These are phyloP conservation scores for Suillus spraguei DNA, from an alignment of 768 basidiomycete species.

Conservation along the genomic window DNA sequence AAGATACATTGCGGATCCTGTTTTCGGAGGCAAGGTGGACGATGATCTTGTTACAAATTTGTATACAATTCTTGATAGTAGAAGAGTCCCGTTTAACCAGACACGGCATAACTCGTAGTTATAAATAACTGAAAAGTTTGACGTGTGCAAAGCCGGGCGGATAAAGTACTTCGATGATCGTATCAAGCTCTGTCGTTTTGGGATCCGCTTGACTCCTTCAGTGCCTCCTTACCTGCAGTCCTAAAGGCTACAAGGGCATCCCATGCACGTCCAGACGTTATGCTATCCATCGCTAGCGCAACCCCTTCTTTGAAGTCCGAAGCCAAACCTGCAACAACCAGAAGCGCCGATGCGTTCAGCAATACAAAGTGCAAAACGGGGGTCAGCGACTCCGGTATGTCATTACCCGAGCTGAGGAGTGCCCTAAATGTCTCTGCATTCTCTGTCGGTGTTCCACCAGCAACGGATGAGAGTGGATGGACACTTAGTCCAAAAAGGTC, in stretches of 20 bases:
- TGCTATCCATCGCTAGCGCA: conserved; percentile 60
- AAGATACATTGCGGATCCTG: background rate
- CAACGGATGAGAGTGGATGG: conserved; percentile 72
- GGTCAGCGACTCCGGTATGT: conserved; percentile 55
- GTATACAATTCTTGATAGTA: background rate
- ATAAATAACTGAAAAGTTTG: background rate
- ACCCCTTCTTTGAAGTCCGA: conserved; percentile 72
- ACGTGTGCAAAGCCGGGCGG: background rate
- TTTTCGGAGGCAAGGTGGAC: background rate
- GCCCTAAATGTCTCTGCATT: conserved; percentile 76
- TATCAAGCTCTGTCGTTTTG: background rate
- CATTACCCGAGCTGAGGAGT: conserved; percentile 60
- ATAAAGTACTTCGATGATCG: background rate
- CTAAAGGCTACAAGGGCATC: conserved; percentile 55
- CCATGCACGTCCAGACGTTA: conserved; percentile 64
- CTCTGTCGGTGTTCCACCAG: conserved; percentile 71
- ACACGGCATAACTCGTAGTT: background rate
- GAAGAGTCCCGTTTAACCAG: background rate
- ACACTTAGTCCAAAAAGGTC: conserved; percentile 74
- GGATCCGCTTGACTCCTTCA: background rate
- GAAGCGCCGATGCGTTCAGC: conserved; percentile 86
- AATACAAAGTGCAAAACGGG: conserved; percentile 86
- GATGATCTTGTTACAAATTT: background rate
- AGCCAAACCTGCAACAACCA: conserved; percentile 83
- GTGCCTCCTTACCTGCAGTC: conserved; percentile 35